phyloP scores from a whole-genome alignment of 441 rosid species.

The Lepidium campestre region DNA sequence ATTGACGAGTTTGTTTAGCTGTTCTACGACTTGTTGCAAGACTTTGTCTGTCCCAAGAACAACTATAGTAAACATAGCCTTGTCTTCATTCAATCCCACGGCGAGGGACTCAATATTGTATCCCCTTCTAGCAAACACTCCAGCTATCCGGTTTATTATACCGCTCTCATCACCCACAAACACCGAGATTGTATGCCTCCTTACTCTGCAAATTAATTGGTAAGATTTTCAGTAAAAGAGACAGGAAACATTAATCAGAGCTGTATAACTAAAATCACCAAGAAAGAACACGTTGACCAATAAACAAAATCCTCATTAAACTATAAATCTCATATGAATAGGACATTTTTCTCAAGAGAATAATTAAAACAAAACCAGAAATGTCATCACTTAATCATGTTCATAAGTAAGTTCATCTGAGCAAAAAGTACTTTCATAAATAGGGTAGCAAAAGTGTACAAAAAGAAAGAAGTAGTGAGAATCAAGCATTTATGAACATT shows the following conservation, averaged over 20 bases:
- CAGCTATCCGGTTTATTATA: conserved; percentile 83
- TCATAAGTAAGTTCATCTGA: neutral
- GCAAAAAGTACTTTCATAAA: neutral
- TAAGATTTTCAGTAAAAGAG: neutral
- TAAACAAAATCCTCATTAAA: neutral
- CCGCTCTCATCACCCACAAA: conserved; percentile 93
- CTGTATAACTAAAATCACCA: neutral
- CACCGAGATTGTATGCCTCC: conserved; percentile 74
- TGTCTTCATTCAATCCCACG: conserved; percentile 83
- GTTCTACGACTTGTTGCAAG: conserved; percentile 71
- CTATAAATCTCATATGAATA: neutral
- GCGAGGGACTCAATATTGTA: conserved; percentile 89
- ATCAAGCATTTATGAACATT: neutral
- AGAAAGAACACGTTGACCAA: neutral
- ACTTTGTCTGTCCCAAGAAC: conserved; percentile 73
- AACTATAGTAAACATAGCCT: conserved; percentile 76
- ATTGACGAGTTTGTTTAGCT: conserved; percentile 82
- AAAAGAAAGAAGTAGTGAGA: neutral
- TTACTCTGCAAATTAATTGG: conserved; percentile 33
- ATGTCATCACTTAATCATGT: neutral
- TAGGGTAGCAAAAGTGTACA: neutral
- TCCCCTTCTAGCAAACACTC: conserved; percentile 88
- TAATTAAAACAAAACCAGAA: neutral
- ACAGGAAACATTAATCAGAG: neutral
- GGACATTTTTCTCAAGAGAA: neutral